A percentile compares a stretch with the other conserved stretches of the same genome.
phyloP scores from a whole-genome alignment of 1,284 basidiomycete species.

The Sporisorium exsertum region DNA sequence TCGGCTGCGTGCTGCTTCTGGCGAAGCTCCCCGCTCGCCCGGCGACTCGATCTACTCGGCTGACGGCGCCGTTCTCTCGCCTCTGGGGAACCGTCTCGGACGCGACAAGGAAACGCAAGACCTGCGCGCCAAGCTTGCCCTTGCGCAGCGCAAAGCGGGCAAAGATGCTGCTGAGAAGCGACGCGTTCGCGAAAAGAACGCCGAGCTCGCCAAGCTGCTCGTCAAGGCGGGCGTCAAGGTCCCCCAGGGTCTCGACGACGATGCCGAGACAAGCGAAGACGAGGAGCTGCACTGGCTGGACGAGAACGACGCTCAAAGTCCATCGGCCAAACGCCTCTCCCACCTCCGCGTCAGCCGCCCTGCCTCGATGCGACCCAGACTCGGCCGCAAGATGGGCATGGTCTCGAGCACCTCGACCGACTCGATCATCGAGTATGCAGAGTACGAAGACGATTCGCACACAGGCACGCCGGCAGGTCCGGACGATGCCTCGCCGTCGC shows the following conservation, averaged over 20 bases:
- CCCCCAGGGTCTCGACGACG: constrained; percentile 51
- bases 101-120: constrained; percentile 59
- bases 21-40: constrained; percentile 42
- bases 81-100: constrained; percentile 44
- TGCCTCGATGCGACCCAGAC: constrained; percentile 27
- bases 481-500: constrained; percentile 46
- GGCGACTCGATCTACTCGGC: constrained; percentile 49
- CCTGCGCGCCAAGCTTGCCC: constrained; percentile 60
- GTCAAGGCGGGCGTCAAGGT: constrained; percentile 55
- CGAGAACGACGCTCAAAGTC: constrained; percentile 39
- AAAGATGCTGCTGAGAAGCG: constrained; percentile 64
- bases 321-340: constrained; percentile 31
- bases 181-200: constrained; percentile 60
- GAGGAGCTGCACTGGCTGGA: constrained; percentile 48
- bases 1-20: constrained; percentile 39
- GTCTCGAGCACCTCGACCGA: constrained; percentile 48
- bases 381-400: constrained; percentile 43
- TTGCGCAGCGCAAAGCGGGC: constrained; percentile 62
- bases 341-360: constrained; percentile 32
- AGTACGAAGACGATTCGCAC: constrained; percentile 42
- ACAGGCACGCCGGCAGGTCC: constrained; percentile 30
- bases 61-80: constrained; percentile 43
- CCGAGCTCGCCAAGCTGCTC: constrained; percentile 56
- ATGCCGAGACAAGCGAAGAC: constrained; percentile 57
- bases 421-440: constrained; percentile 48